Conservation (phyloP, 306 rosid genomes). For the Argentina anserina region DNA sequence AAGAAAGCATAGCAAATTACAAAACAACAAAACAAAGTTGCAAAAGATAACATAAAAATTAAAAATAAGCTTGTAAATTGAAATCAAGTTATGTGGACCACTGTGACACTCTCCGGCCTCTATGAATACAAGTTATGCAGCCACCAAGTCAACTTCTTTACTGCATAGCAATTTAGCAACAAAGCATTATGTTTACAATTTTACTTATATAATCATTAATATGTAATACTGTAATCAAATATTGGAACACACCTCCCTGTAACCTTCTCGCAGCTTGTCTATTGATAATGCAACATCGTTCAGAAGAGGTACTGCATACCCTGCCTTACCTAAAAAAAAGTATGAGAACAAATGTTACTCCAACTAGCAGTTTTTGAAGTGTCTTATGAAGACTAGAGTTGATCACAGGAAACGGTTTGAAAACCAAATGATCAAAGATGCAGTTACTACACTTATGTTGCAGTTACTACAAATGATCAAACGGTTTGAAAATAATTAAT, state of each 20-base stretch:
- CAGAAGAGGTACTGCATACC: constrained; percentile 93
- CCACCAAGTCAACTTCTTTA: no score
- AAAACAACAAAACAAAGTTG: no score
- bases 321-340: constrained; percentile 55
- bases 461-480: no score
- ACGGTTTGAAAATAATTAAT: not conserved
- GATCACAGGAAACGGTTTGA: not conserved
- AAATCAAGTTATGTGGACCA: no score
- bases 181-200: no score
- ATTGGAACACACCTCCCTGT: constrained; percentile 61
- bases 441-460: not conserved
- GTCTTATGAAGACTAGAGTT: not conserved
- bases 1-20: no score
- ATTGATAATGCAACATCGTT: constrained; percentile 73
- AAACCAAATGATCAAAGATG: constrained; percentile 10
- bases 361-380: not conserved
- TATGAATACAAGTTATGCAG: no score
- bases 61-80: no score
- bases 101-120: no score
- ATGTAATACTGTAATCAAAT: not conserved
- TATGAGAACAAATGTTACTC: constrained; percentile 22
- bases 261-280: constrained; percentile 79
- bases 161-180: no score
- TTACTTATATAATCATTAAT: not conserved
- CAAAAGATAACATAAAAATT: no score